Base-by-base conservation (phyloP, 75 land plant species). In the Pinus albicaulis region DNA sequence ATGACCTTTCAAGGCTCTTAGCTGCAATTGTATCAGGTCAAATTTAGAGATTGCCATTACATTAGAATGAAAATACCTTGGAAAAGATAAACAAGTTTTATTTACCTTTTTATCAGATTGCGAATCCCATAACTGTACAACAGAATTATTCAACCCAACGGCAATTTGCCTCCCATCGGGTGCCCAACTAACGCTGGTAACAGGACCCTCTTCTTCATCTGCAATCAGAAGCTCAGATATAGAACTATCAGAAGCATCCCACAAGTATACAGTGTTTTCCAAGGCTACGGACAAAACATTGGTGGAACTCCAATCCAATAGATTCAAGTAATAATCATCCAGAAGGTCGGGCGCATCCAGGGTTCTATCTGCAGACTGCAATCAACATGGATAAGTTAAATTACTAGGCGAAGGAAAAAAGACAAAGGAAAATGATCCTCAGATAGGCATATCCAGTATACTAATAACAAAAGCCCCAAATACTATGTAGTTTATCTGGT, bases 221-320 rank as follows among this genome's bases (percentile, higher is more conserved):
- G 85, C 76, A 8, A 82, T 86, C 59, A 90, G 64, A 48, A 92
- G 87, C 81, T 92, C 90, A 4, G 83, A 77, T 31, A 31, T 31
- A 31, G 31, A 31, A 2, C 31, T 31, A 31, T 31, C 1, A 31
- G 31, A 31, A 31, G 31, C 98, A 82, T 92, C 77, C 98, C 91
- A 95, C 22, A 95, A 84, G 76, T 90, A 92, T 13, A 90, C 95
- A 13, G 93, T 87, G 76, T 64, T 79, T 0, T 84, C 87, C 16
- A 95, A 91, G 14, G 87, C 95, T 25, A 95, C 83, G 3, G 90
- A 84, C 20, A 90, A 74, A 34, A 95, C 93, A 75, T 95, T 92
- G 71, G 80, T 84, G 64, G 87, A 77, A 58, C 98, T 89, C 98
- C 95, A 92, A 55, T 95, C 98, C 55, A 95, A 81, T 61, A 95